These are phyloP conservation scores for Backusella westeae DNA, from an alignment of 192 early-diverging fungal species.

Conservation along the genomic window DNA sequence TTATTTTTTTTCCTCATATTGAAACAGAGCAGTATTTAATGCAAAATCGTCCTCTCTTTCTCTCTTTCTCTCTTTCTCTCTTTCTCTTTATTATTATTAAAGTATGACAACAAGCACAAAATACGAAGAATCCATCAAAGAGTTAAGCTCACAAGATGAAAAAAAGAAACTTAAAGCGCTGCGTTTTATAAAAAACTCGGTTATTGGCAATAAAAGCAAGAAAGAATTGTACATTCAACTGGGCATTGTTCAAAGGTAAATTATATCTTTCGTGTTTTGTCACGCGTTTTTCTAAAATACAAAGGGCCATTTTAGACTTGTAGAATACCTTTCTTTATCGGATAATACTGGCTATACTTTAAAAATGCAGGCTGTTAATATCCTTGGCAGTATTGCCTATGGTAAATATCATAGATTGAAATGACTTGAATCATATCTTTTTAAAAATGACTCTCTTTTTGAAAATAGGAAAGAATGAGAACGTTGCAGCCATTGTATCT, in stretches of 20 bases:
- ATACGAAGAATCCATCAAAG: slow-evolving; percentile 51
- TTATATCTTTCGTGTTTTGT: not conserved
- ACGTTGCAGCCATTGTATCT: slow-evolving; percentile 54
- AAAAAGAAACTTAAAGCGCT: slow-evolving; percentile 46
- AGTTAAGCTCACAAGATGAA: slow-evolving; percentile 43
- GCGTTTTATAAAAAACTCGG: slow-evolving; percentile 78
- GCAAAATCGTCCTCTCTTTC: not conserved
- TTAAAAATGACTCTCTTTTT: not conserved
- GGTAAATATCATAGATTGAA: slow-evolving; percentile 33
- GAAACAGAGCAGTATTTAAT: not conserved
- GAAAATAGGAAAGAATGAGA: slow-evolving; percentile 53
- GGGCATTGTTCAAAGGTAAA: slow-evolving; percentile 57
- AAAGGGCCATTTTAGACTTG: slow-evolving; percentile 41
- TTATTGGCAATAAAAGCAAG: slow-evolving; percentile 81
- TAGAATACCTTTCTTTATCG: slow-evolving; percentile 46
- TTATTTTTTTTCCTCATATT: not conserved
- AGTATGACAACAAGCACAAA: slow-evolving; percentile 47
- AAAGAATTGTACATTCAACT: slow-evolving; percentile 70
- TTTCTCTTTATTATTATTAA: not conserved
- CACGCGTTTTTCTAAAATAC: not conserved
- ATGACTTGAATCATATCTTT: not conserved
- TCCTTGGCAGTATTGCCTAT: slow-evolving; percentile 69
- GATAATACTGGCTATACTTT: slow-evolving; percentile 38
- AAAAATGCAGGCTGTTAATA: slow-evolving; percentile 61
- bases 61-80: not conserved